Evolutionary conservation across 495 filamentous ascomycete genomes (phyloP).

Genomic region (Neurospora sp.): DNA sequence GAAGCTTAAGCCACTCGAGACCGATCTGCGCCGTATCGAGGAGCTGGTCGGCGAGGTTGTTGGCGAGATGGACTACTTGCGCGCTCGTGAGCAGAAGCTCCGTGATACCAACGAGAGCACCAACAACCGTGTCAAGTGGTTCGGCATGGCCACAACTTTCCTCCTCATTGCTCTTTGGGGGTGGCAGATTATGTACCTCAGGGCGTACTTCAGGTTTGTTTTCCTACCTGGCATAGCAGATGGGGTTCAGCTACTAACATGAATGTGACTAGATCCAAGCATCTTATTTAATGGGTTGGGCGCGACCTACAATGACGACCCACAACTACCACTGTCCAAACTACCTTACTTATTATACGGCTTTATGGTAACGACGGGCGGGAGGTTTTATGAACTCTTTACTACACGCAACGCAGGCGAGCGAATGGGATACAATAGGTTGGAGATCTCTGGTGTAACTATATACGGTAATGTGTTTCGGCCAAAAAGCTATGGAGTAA

Average conservation of each 20-base stretch:
- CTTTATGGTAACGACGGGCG: conserved; percentile 4
- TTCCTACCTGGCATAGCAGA: neutral
- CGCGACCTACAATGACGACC: neutral
- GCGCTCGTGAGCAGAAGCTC: conserved; percentile 83
- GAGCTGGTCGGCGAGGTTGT: conserved; percentile 77
- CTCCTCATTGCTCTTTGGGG: conserved; percentile 83
- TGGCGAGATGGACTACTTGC: conserved; percentile 84
- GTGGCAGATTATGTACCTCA: conserved; percentile 95
- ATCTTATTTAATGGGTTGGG: conserved; percentile 55
- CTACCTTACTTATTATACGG: conserved; percentile 3
- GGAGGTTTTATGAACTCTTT: conserved; percentile 12
- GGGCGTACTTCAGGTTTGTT: conserved; percentile 84
- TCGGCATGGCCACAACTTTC: conserved; percentile 89
- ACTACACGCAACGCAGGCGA: conserved; percentile 16
- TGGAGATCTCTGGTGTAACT: neutral
- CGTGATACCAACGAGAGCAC: conserved; percentile 99
- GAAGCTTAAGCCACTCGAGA: conserved; percentile 96
- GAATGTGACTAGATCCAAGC: conserved; percentile 49
- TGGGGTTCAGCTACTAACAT: conserved; percentile 13
- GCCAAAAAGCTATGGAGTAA: neutral
- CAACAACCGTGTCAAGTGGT: conserved; percentile 98
- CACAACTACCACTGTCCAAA: neutral
- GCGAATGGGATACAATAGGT: conserved; percentile 3
- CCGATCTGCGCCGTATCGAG: conserved; percentile 86
- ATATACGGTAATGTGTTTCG: neutral